Base-by-base conservation (phyloP, 2,329 filamentous ascomycete genomes). In the Diaporthe helianthi region DNA sequence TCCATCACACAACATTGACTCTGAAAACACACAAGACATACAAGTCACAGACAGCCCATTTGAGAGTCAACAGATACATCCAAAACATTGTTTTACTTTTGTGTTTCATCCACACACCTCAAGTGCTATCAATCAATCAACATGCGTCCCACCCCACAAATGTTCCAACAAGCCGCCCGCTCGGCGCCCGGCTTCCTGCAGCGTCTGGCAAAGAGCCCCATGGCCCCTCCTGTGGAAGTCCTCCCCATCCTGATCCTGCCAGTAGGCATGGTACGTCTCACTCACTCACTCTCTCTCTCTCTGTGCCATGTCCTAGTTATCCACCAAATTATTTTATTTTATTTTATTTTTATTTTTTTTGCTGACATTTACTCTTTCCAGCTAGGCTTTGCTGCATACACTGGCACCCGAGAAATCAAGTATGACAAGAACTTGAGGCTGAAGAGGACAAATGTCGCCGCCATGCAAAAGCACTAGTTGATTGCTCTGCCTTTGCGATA, bases 141-240 rank as follows among this genome's bases (percentile, higher is more conserved):
- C 5, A 71, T 71, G 69, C 69, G 54, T 46, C 69, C 69, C 69
- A 71, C 69, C 44, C 67, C 69, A 26, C 33, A 53, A 26, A 68
- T 71, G 60, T 63, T 71, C 22, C 69, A 63, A 24, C 69, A 71
- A 6, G 61, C 31, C 31, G 49, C 47, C 53, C 68, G 58, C 38
- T 49, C 61, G 24, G 67, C 67, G 19, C 69, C 69, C 4, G 29
- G 60, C 7, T 33, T 71, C 26, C 44, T 71, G 31, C 60, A 60
- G 19, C 64, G 69, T 15, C 38, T 71, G 53, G 61, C 69, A 19
- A 55, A 52, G 10, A 68, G 67, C 17, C 69, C 69, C 46, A 71
- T 71, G 69, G 44, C 55, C 17, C 69, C 69, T n/a, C 69, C 69
- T 0, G 69, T 69, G 0, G 69, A 71, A 54, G 69, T 68, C 12